Conservation (phyloP, 306 rosid genomes). For the Cercis canadensis region DNA sequence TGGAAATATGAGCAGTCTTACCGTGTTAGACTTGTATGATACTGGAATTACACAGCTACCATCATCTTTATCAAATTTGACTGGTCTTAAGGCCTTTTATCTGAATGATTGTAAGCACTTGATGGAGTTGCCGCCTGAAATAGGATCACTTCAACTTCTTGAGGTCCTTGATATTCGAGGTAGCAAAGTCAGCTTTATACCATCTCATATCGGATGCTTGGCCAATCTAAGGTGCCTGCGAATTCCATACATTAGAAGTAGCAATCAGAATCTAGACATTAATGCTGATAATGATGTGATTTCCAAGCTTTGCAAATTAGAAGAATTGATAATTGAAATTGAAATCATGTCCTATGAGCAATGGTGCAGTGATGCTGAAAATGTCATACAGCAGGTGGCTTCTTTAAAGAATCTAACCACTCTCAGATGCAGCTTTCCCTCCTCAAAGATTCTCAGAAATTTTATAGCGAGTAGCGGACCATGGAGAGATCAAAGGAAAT, state of each 20-base stretch:
- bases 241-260: slow-evolving; percentile 4
- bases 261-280: not conserved
- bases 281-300: not conserved
- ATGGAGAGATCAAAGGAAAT: not conserved
- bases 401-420: not conserved
- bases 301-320: slow-evolving; percentile 13
- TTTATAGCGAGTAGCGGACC: not conserved
- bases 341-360: not conserved
- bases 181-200: not conserved
- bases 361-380: not conserved
- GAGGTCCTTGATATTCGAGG: slow-evolving; percentile 33
- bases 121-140: not conserved
- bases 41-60: not conserved
- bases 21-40: slow-evolving; percentile 13
- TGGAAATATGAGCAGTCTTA: slow-evolving; percentile 9
- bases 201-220: slow-evolving; percentile 16
- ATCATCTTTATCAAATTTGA: slow-evolving; percentile 16
- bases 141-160: slow-evolving; percentile 15
- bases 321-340: slow-evolving; percentile 28
- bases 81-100: slow-evolving; percentile 3
- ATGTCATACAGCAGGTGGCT: not conserved
- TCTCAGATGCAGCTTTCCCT: not conserved
- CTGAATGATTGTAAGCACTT: slow-evolving; percentile 21
- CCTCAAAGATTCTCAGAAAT: not conserved
- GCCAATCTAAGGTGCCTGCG: slow-evolving; percentile 18